Base-by-base conservation (phyloP, 352 stramenopile species). In the Phytophthora pistaciae region DNA sequence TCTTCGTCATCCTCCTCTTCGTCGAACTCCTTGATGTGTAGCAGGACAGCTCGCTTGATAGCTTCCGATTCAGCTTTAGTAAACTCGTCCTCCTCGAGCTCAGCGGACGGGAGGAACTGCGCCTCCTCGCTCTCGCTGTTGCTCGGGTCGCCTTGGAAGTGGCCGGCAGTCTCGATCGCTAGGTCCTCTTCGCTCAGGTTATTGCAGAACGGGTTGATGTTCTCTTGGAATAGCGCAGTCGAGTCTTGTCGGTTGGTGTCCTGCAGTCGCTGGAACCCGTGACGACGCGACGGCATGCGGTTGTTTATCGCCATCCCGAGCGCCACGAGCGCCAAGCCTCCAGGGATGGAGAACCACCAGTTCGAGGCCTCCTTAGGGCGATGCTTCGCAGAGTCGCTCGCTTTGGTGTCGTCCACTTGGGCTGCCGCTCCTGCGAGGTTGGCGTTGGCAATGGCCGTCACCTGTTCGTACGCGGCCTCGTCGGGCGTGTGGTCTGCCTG, bases 131-230 rank as follows among this genome's bases (percentile, higher is more conserved):
- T 64, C 36, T 75, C 60, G 61, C 56, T 70, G 49, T 58, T 70
- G 29, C 64, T 64, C 2, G 55, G 25, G 27, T 80, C 64, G 20
- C 69, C 63, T 21, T 77, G 66, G 54, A 76, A 76, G 11, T 78
- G 70, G 3, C 66, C 64, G 20, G 77, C 72, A 18, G 74, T 84
- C 68, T 87, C 79, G 3, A 88, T 68, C 5, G 27, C 70, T 1
- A 69, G 27, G 20, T 87, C 70, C 3, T 80, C 70, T 18, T 66
- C 77, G 25, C 52, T 42, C 14, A 44, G 33, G 0, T 65, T 73
- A 0, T 61, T 66, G 57, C 87, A 94, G 66, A 94, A 94, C 21
- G 84, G 85, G 63, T 94, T 94, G 70, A 94, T 90, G 65, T 93
- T 77, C n/a, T 92, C 83, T n/a, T 75, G 64, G 31, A 60, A 72